These are phyloP conservation scores for Trametopsis cervina DNA, from an alignment of 768 basidiomycete genomes.

Conservation along the genomic window DNA sequence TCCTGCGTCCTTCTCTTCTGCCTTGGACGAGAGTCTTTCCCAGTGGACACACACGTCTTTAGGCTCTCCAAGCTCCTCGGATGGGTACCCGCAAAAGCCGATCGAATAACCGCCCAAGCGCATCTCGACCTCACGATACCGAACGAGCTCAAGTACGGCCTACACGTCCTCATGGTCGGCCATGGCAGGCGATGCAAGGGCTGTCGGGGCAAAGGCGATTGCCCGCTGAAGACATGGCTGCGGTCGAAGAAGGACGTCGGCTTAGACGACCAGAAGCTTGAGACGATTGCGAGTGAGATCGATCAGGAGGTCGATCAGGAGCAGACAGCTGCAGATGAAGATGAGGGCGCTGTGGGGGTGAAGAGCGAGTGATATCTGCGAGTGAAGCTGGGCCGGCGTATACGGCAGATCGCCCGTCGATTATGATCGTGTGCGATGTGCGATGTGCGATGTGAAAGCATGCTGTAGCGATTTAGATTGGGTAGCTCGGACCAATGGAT, in stretches of 20 bases:
- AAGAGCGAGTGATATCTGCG: not conserved
- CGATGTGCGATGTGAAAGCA: no score
- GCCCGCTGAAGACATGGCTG: conserved; percentile 32
- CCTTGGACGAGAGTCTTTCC: conserved; percentile 52
- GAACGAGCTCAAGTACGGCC: conserved; percentile 44
- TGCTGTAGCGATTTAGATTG: no score
- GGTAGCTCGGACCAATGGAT: no score
- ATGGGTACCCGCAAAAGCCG: conserved; percentile 41
- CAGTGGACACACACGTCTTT: conserved; percentile 61
- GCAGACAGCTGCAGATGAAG: conserved; percentile 6
- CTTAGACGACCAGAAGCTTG: conserved; percentile 14
- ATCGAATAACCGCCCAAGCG: conserved; percentile 47
- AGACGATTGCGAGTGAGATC: conserved; percentile 9
- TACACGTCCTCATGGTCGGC: conserved; percentile 53
- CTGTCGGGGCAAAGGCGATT: conserved; percentile 31
- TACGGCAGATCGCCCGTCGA: no score
- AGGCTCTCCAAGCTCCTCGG: conserved; percentile 43
- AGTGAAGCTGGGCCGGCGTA: no score
- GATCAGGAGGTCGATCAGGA: conserved; percentile 3
- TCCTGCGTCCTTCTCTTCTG: conserved; percentile 58
- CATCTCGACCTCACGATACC: conserved; percentile 49
- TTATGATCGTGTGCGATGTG: no score
- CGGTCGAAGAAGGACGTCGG: conserved; percentile 21
- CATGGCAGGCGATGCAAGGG: conserved; percentile 51
- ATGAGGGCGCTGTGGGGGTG: not conserved